Evolutionary conservation across 1,284 basidiomycete genomes (phyloP), one percentile per base, ranked within the genome.

Genomic region (Ceratobasidium sp.): DNA sequence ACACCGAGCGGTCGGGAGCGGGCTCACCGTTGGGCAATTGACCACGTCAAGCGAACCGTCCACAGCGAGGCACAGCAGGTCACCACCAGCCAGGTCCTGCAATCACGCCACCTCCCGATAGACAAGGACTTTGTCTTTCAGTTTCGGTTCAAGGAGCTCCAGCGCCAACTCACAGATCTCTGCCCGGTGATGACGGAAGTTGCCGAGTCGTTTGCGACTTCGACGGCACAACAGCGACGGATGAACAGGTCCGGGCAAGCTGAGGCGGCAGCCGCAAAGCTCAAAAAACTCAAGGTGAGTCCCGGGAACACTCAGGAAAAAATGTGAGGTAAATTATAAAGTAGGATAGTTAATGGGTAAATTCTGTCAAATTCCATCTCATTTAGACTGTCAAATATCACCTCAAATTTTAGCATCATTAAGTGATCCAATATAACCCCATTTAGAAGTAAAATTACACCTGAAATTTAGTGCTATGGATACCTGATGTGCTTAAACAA

Each of bases 261-360:
- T 20, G 7, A 55, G 27, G n/a, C 7, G 18, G 7, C 54, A n/a
- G 6, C 54, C 18, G n/a, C n/a, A n/a, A 55, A 55, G 54, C 7
- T 57, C 16, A 12, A 30, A 12, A 57, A 57, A n/a, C 54, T 8
- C 16, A 57, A 57, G 54, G 54, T 57, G 27, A 23, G 54, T 55
- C n/a, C n/a, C n/a, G n/a, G n/a, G n/a, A 65, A 73, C n/a, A 78
- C 41, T 44, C 41, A 44, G 41, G 41, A 44, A 44, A 44, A 44
- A 44, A 8, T 0, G 10, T 8, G 12, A 8, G 41, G 41, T 44
- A 44, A 44, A 44, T 44, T 44, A 44, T 44, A 44, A 44, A 44
- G 10, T 44, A 12, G 41, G 41, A 44, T 44, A 44, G 41, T 44
- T 44, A 12, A 44, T 44, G 41, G 41, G 2, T 8, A 12, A 44